Percentiles rank a stretch among this genome's conserved stretches.
phyloP scores from a whole-genome alignment of 2,329 filamentous ascomycete species.

The Nannizziopsis barbatae region DNA sequence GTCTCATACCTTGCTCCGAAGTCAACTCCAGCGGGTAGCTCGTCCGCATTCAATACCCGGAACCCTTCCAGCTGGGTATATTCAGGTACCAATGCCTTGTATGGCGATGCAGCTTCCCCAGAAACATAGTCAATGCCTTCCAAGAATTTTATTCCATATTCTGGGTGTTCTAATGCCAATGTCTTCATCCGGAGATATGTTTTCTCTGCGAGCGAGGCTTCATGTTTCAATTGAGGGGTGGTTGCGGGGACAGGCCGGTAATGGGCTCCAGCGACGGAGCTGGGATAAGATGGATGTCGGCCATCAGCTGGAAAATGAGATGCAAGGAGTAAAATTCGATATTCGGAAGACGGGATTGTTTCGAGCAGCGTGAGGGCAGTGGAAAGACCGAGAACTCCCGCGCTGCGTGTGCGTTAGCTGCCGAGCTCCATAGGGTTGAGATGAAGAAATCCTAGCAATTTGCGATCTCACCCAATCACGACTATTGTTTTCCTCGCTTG shows the following conservation, averaged over 20 bases:
- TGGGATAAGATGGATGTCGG: slow-evolving; percentile 34
- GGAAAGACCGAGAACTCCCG: slow-evolving; percentile 32
- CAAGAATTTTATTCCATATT: slow-evolving; percentile 29
- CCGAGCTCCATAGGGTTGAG: slow-evolving; percentile 1
- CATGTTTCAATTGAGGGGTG: slow-evolving; percentile 26
- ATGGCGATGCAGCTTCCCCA: slow-evolving; percentile 13
- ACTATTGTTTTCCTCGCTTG: slow-evolving; percentile 24
- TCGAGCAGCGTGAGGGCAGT: slow-evolving; percentile 27
- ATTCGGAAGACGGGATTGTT: slow-evolving; percentile 19
- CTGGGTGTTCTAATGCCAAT: slow-evolving; percentile 26
- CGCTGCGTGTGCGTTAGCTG: slow-evolving; percentile 20
- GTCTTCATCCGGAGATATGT: slow-evolving; percentile 32
- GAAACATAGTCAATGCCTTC: slow-evolving; percentile 34
- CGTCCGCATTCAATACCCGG: slow-evolving; percentile 20
- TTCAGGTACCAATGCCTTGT: slow-evolving; percentile 28
- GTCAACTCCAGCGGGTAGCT: slow-evolving; percentile 27
- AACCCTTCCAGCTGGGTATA: slow-evolving; percentile 30
- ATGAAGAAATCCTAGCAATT: not conserved
- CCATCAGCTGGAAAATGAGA: slow-evolving; percentile 29
- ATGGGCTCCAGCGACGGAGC: slow-evolving; percentile 39
- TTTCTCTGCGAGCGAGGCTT: slow-evolving; percentile 29
- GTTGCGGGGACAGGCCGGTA: slow-evolving; percentile 36
- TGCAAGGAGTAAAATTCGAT: slow-evolving; percentile 31
- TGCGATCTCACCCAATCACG: slow-evolving; percentile 26
- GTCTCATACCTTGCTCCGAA: slow-evolving; percentile 35